Base-by-base conservation (phyloP, 805 yeast genomes). In the Candida tibetensis region DNA sequence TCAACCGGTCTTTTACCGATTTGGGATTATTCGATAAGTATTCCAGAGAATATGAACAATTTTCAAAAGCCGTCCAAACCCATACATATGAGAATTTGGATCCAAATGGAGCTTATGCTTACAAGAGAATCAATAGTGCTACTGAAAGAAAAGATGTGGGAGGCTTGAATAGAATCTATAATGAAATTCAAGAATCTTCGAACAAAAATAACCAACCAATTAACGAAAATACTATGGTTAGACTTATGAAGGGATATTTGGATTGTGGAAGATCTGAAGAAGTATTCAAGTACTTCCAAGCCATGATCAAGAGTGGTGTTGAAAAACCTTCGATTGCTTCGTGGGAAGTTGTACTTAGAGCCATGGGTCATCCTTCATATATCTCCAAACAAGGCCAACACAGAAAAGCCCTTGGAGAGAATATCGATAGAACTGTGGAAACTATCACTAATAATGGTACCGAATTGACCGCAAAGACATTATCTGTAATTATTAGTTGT, bases 291-390 rank as follows among this genome's bases (percentile, higher is more conserved):
- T 54, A 77, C 1, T 82, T 85, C 77, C 75, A 73, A 42, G 64
- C 60, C 30, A 54, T 82, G 61, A 46, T 72, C 18, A 44, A 55
- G 8, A 48, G 54, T 5, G 72, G 71, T 15, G 51, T 67, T 13
- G 44, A 44, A 1, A 51, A 45, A 17, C 79, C 79, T n/a, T 56
- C 71, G 4, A 47, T 69, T n/a, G 47, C 57, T 0, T 56, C 79
- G 1, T 85, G 88, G 88, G 79, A 81, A 36, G 68, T 74, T 36
- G 66, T 82, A 19, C 58, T 85, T 35, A 62, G 71, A 36, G 67
- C 82, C 1, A 69, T 72, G 52, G 66, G 71, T 6, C 62, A 57
- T 42, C 62, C 71, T 3, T 42, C 45, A 4, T 47, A 53, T 25
- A 47, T 64, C 12, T 37, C 38, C 63, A 42, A 56, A 63, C 28